A percentile compares a stretch with the other conserved stretches of the same genome.
Evolutionary conservation across 768 basidiomycete genomes (phyloP).

Genomic region (Termitomyces sp.): DNA sequence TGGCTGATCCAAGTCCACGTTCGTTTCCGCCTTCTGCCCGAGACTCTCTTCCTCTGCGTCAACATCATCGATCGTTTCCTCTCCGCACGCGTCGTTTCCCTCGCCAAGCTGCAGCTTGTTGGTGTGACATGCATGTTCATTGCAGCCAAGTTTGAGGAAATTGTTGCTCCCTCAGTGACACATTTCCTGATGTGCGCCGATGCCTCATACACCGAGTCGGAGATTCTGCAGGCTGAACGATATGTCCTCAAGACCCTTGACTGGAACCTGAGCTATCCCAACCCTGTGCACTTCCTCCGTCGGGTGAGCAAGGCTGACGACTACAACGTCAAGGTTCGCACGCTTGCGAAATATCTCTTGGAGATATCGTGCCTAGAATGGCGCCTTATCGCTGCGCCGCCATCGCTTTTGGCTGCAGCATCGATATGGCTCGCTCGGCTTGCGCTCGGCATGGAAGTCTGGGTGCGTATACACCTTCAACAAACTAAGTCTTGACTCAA

Average conservation of each 20-base stretch:
- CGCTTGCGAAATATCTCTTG: slow-evolving; percentile 90
- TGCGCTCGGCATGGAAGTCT: slow-evolving; percentile 77
- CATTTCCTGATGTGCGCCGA: slow-evolving; percentile 87
- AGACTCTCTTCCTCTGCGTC: slow-evolving; percentile 91
- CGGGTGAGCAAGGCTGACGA: slow-evolving; percentile 95
- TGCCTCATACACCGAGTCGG: slow-evolving; percentile 83
- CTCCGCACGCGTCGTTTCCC: slow-evolving; percentile 73
- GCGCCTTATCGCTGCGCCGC: slow-evolving; percentile 75
- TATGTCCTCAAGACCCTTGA: slow-evolving; percentile 92
- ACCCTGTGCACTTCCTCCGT: slow-evolving; percentile 90
- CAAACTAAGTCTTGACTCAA: not conserved
- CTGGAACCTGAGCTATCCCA: slow-evolving; percentile 91
- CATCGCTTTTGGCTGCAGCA: slow-evolving; percentile 86
- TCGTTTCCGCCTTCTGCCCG: slow-evolving; percentile 88
- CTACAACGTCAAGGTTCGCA: slow-evolving; percentile 89
- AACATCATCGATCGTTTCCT: slow-evolving; percentile 91
- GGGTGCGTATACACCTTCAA: slow-evolving; percentile 59
- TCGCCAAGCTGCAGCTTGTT: slow-evolving; percentile 93
- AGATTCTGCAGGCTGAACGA: slow-evolving; percentile 67
- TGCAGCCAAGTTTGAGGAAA: slow-evolving; percentile 95
- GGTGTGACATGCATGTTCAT: slow-evolving; percentile 94
- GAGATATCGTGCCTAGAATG: slow-evolving; percentile 91
- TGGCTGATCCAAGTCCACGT: slow-evolving; percentile 96
- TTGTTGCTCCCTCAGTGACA: slow-evolving; percentile 84
- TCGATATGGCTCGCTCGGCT: slow-evolving; percentile 87